These are phyloP conservation scores for Lactarius trivialis DNA, from an alignment of 768 basidiomycete genomes.

Conservation along the genomic window DNA sequence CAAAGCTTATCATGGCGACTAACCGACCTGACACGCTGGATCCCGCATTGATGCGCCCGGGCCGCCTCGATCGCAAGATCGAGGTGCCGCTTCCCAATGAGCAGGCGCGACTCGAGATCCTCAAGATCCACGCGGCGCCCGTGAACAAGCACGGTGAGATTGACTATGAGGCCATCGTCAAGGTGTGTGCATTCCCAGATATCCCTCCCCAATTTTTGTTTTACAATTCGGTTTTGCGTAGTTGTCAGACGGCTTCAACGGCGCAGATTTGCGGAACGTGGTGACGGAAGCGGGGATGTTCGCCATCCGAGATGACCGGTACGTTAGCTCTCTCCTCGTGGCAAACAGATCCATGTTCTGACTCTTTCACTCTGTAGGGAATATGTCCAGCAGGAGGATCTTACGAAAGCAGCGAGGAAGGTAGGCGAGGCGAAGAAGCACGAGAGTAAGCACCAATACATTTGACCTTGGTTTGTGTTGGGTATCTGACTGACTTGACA, in stretches of 20 bases:
- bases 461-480: not conserved
- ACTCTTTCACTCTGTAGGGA: constrained; percentile 43
- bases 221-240: constrained; percentile 26
- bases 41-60: constrained; percentile 92
- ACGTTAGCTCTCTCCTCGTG: constrained; percentile 24
- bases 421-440: constrained; percentile 97
- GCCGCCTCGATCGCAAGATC: constrained; percentile 94
- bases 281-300: constrained; percentile 98
- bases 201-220: not conserved
- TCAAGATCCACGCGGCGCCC: constrained; percentile 93
- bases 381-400: constrained; percentile 89
- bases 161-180: constrained; percentile 97
- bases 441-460: constrained; percentile 62
- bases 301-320: constrained; percentile 94
- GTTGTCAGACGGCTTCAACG: constrained; percentile 91
- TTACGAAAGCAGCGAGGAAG: constrained; percentile 94
- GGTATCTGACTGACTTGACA: not conserved
- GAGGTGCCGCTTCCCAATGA: constrained; percentile 98
- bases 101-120: constrained; percentile 90
- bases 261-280: constrained; percentile 93
- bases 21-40: constrained; percentile 98
- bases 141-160: constrained; percentile 95
- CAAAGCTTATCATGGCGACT: constrained; percentile 99
- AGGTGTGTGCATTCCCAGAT: constrained; percentile 40
- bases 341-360: constrained; percentile 1